These are phyloP conservation scores for Aspergillus japonicus DNA, from an alignment of 2,329 filamentous ascomycete species.

Conservation along the genomic window DNA sequence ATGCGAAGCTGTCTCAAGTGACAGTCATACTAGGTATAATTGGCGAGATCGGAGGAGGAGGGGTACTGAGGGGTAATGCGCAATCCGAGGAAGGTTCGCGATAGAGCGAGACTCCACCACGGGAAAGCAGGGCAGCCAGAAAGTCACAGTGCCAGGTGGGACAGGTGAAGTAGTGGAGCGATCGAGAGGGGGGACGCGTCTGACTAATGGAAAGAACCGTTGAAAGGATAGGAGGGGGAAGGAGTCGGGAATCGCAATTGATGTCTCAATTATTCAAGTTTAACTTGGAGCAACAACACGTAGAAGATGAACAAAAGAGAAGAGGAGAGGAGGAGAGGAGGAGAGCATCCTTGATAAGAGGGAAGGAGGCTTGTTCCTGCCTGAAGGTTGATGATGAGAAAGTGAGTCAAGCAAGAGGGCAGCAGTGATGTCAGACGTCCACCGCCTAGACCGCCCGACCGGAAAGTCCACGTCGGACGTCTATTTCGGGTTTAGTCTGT, in stretches of 20 bases:
- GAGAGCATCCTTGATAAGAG: background rate
- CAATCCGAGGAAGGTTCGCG: background rate
- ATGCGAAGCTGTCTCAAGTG: background rate
- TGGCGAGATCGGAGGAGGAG: background rate
- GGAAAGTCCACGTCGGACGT: slow-evolving; percentile 8
- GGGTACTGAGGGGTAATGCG: background rate
- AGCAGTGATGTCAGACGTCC: slow-evolving; percentile 7
- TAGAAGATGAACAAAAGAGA: background rate
- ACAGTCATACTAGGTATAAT: background rate
- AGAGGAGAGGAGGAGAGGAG: background rate
- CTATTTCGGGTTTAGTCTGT: background rate
- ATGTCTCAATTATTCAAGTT: background rate
- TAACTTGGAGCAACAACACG: background rate
- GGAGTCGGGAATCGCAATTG: too few relatives aligned
- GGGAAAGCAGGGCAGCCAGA: background rate
- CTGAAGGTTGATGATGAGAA: background rate
- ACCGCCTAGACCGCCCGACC: slow-evolving; percentile 7
- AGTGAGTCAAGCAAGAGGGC: background rate
- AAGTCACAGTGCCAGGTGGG: background rate
- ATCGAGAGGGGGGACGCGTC: background rate
- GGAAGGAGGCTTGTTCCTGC: background rate
- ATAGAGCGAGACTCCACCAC: background rate
- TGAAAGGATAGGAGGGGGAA: too few relatives aligned
- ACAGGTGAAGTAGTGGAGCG: background rate
- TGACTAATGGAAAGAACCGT: background rate